Evolutionary conservation across 805 yeast species (phyloP).

Genomic region (Barnettozyma vustinii): DNA sequence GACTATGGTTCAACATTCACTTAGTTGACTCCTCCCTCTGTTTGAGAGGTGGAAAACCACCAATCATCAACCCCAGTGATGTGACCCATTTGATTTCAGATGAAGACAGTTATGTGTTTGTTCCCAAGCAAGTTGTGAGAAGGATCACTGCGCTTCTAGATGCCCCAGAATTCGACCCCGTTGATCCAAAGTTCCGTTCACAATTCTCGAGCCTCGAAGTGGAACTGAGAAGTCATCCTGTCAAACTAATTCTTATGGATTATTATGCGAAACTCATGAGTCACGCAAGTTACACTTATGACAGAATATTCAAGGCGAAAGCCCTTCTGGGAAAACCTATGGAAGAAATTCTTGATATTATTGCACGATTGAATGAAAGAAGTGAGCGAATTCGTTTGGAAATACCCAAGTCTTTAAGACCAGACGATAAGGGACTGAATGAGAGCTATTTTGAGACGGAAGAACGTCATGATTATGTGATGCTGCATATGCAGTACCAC

Average conservation of each 20-base stretch:
- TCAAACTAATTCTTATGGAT: constrained; percentile 8
- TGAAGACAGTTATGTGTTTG: constrained; percentile 8
- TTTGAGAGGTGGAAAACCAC: constrained; percentile 44
- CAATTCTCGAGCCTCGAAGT: background rate
- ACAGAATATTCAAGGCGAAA: constrained; percentile 17
- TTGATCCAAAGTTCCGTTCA: background rate
- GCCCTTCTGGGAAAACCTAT: constrained; percentile 14
- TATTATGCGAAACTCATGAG: constrained; percentile 8
- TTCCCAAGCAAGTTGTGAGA: constrained; percentile 9
- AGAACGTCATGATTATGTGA: constrained; percentile 7
- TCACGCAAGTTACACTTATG: constrained; percentile 16
- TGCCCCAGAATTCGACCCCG: background rate
- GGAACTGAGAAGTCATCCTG: constrained; percentile 6
- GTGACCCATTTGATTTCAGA: constrained; percentile 13
- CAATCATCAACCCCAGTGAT: constrained; percentile 38
- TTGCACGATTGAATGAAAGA: constrained; percentile 14
- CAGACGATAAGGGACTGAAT: constrained; percentile 7
- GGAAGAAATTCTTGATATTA: constrained; percentile 14
- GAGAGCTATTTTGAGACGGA: background rate
- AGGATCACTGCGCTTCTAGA: constrained; percentile 1
- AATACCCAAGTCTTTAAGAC: constrained; percentile 14
- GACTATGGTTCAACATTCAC: constrained; percentile 47
- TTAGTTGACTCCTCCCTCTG: constrained; percentile 40
- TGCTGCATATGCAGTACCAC: constrained; percentile 19
- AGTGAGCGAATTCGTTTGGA: constrained; percentile 11